Evolutionary conservation across 495 filamentous ascomycete genomes (phyloP), one percentile per base, ranked within the genome.

Genomic region (Hyaloscypha finlandica): DNA sequence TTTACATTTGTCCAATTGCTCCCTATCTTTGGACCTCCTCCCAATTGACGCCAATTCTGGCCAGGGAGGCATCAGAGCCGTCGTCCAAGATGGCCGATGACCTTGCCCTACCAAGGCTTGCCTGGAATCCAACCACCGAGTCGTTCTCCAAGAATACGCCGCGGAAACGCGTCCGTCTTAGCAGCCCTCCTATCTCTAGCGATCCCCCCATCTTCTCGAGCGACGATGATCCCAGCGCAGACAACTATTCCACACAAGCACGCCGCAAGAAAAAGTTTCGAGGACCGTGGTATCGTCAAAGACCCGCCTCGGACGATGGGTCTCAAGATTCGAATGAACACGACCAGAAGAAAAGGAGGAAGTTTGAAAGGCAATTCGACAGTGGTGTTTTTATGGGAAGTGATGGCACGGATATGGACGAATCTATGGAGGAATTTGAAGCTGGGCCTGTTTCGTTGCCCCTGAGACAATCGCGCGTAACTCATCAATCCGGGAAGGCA

Each of bases 351-450:
- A 85, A 85, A 66, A 75, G 78, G 74, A 76, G 87, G 53, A 78
- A 80, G 6, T 84, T 92, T 35, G 82, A 83, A 73, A 79, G 90
- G 32, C 81, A 89, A 69, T 77, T 86, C n/a, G 92, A 96, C 74
- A 93, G 90, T 77, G 92, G 90, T 62, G 87, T 94, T n/a, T 94
- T 86, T 83, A 85, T 94, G 85, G 87, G 85, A 19, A 91, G 89
- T 71, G 90, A 91, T 64, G 75, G 57, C 11, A 73, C 76, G 19
- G 79, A 78, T 8, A 78, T 85, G 56, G 68, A 76, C 81, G 67
- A 68, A 30, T 14, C 16, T 16, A 56, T 52, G 37, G 65, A 74
- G 16, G 61, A 52, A 8, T 9, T 66, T 8, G 66, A 53, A 54
- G n/a, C 35, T 29, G 51, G 57, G 19, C 31, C 8, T 31, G 16